Evolutionary conservation across 106 monocot species (phyloP).

Genomic region (Hemerocallis citrina): DNA sequence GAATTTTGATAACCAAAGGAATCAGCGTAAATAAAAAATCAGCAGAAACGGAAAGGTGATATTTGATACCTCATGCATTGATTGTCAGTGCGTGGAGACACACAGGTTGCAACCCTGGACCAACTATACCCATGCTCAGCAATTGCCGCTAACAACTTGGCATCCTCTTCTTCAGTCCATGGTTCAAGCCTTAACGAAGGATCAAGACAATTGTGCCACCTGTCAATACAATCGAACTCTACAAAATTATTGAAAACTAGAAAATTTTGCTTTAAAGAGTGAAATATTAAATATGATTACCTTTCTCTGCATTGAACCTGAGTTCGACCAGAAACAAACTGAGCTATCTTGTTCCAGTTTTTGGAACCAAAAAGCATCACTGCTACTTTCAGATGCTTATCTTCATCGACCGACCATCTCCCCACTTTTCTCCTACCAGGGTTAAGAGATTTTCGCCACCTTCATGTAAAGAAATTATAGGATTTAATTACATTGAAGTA

Average conservation of each 20-base stretch:
- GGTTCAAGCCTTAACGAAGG: slow-evolving; percentile 58
- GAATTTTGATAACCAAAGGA: not conserved
- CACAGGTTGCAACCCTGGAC: slow-evolving; percentile 68
- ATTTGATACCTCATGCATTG: slow-evolving; percentile 75
- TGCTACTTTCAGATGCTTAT: slow-evolving; percentile 85
- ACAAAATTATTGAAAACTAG: not conserved
- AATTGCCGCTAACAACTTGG: slow-evolving; percentile 58
- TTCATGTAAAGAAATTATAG: slow-evolving; percentile 13
- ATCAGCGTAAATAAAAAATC: not conserved
- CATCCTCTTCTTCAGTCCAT: slow-evolving; percentile 93
- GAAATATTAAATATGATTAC: slow-evolving; percentile 22
- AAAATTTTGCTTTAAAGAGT: not conserved
- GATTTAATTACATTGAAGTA: not conserved
- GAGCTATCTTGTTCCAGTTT: slow-evolving; percentile 82
- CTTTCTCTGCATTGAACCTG: slow-evolving; percentile 86
- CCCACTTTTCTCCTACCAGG: slow-evolving; percentile 70
- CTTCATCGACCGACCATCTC: slow-evolving; percentile 92
- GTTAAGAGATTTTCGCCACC: slow-evolving; percentile 80
- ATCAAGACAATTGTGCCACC: slow-evolving; percentile 96
- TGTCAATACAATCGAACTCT: slow-evolving; percentile 11
- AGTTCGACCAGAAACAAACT: slow-evolving; percentile 74
- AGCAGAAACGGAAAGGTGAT: not conserved
- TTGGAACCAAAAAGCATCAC: slow-evolving; percentile 83
- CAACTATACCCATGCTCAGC: slow-evolving; percentile 54
- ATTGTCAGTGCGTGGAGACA: slow-evolving; percentile 81